phyloP scores from a whole-genome alignment of 2,329 filamentous ascomycete species.

The Penicillium sp. region DNA sequence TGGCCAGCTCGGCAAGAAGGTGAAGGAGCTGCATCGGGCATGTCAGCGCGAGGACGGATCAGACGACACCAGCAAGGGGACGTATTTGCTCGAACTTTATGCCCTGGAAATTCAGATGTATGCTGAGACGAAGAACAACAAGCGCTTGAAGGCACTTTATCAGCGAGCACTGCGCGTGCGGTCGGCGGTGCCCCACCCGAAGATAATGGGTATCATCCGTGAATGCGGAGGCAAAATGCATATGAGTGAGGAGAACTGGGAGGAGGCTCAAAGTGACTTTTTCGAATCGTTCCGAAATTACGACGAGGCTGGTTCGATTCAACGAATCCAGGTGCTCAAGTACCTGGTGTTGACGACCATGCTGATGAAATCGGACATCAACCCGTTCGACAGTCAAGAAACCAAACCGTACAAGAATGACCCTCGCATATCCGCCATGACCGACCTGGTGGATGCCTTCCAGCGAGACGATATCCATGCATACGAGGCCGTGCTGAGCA shows the following conservation, averaged over 20 bases:
- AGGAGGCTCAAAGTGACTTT: slow-evolving; percentile 93
- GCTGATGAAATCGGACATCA: slow-evolving; percentile 98
- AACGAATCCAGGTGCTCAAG: slow-evolving; percentile 94
- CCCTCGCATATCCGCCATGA: slow-evolving; percentile 93
- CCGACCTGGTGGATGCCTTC: slow-evolving; percentile 91
- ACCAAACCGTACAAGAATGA: slow-evolving; percentile 98
- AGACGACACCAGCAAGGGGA: slow-evolving; percentile 84
- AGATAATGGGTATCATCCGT: slow-evolving; percentile 98
- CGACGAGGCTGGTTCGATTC: slow-evolving; percentile 92
- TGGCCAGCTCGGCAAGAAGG: slow-evolving; percentile 68
- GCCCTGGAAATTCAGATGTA: slow-evolving; percentile 99
- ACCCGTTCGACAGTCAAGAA: slow-evolving; percentile 97
- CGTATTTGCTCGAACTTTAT: slow-evolving; percentile 92
- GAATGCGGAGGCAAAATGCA: slow-evolving; percentile 99
- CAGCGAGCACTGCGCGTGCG: slow-evolving; percentile 85
- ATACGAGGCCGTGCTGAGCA: slow-evolving; percentile 82
- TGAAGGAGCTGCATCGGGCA: slow-evolving; percentile 80
- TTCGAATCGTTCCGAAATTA: slow-evolving; percentile 99
- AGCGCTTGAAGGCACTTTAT: slow-evolving; percentile 88
- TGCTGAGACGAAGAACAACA: slow-evolving; percentile 93
- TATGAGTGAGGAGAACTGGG: slow-evolving; percentile 99
- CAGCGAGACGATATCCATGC: slow-evolving; percentile 89
- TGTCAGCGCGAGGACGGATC: slow-evolving; percentile 83
- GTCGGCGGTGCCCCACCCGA: slow-evolving; percentile 95
- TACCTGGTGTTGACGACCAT: slow-evolving; percentile 95